Base-by-base conservation (phyloP, 345 rosid genomes). In the Heritiera fomes region DNA sequence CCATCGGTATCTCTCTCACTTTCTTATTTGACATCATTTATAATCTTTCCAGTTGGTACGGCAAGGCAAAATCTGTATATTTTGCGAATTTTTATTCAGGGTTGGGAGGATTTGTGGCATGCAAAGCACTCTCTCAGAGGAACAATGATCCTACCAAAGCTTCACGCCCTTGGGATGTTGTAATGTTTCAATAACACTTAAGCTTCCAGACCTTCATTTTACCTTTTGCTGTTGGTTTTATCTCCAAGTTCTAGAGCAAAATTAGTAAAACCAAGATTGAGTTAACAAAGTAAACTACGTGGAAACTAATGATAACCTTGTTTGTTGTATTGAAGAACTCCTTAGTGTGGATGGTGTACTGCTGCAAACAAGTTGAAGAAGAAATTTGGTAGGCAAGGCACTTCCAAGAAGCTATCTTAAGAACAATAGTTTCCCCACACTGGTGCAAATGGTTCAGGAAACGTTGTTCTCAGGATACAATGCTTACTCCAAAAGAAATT, bases 101-200 rank as follows among this genome's bases (percentile, higher is more conserved):
- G 23, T 81, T 95, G 88, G 99, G 97, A 90, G 99, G 99, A 77
- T 95, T 95, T 78, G 91, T 92, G 70, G 98, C 98, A 71, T 91
- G 94, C 85, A 83, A 90, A 64, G 98, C 98, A 79, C 97, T 95
- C 76, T 93, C 98, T 6, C 89, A 93, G 82, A 89, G 95, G 89
- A 95, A 95, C 53, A 81, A 79, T 71, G 94, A 95, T 83, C 98
- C 98, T 6, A 78, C 97, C 78, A 95, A 84, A 90, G 98, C 98
- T 85, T 95, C 98, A 71, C 92, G 98, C 65, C 98, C 98, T 78
- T 95, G 98, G 98, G 98, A 95, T 88, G 85, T 69, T 67, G 98
- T 94, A 89, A 81, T 77, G 50, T 83, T 70, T 71, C 71, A 40
- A 41, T 38, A 43, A 34, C 45, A 17, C 79, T 62, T 64, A n/a